Evolutionary conservation across 768 basidiomycete species (phyloP).

Genomic region (Hydnomerulius pinastri): DNA sequence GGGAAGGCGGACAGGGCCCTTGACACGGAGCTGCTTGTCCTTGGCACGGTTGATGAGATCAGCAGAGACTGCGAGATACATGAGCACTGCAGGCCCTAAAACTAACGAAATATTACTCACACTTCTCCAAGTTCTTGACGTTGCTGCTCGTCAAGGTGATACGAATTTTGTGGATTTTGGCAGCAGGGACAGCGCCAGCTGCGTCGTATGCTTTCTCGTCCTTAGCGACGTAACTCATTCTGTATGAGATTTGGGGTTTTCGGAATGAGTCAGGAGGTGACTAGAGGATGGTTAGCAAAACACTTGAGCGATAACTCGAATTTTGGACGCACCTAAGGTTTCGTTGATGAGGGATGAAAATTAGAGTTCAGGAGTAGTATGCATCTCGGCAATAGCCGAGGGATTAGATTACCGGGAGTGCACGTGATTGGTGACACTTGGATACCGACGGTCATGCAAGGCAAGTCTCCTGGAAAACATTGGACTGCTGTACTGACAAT

Average conservation of each 20-base stretch:
- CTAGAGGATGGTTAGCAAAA: constrained; percentile 34
- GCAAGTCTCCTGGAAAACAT: constrained; percentile 22
- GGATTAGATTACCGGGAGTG: constrained; percentile 2
- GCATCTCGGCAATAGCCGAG: constrained; percentile 18
- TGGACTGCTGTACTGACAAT: constrained; percentile 6
- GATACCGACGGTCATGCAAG: constrained; percentile 40
- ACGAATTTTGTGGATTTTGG: constrained; percentile 98
- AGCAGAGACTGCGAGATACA: constrained; percentile 68
- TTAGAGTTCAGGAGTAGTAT: constrained; percentile 33
- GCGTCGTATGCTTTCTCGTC: constrained; percentile 98
- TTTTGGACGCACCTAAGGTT: constrained; percentile 29
- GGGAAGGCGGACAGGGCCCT: constrained; percentile 97
- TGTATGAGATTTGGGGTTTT: constrained; percentile 28
- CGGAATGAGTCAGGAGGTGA: constrained; percentile 86
- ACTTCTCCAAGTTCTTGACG: constrained; percentile 98
- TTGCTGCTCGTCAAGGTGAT: constrained; percentile 99
- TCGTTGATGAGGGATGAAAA: constrained; percentile 29
- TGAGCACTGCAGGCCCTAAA: background rate
- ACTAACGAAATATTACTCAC: constrained; percentile 43
- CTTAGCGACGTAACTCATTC: constrained; percentile 99
- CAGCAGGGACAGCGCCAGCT: constrained; percentile 81
- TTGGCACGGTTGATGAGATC: constrained; percentile 99
- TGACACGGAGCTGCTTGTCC: constrained; percentile 99
- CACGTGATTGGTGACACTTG: constrained; percentile 7
- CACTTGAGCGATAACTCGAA: background rate